These are phyloP conservation scores for Cutaneotrichosporon mucoides DNA, from an alignment of 1,284 basidiomycete species.

Conservation along the genomic window DNA sequence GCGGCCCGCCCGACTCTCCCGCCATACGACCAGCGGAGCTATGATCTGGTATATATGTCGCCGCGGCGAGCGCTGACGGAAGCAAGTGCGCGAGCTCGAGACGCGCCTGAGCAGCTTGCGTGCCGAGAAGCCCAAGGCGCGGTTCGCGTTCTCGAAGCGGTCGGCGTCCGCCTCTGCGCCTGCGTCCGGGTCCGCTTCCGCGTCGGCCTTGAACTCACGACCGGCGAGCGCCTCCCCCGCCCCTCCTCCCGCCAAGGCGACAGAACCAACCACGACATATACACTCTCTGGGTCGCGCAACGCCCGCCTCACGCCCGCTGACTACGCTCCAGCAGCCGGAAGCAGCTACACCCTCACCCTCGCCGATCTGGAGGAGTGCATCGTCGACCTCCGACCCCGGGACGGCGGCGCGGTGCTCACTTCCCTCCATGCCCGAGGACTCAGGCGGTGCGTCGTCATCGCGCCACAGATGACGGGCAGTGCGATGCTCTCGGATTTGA, in stretches of 20 bases:
- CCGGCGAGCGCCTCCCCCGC: constrained; percentile 23
- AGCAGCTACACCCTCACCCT: constrained; percentile 31
- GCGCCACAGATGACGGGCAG: constrained; percentile 64
- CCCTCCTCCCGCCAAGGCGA: constrained; percentile 5
- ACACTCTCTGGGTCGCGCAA: constrained; percentile 53
- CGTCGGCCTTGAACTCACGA: background rate
- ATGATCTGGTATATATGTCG: constrained; percentile 56
- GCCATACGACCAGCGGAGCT: constrained; percentile 67
- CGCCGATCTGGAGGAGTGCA: constrained; percentile 51
- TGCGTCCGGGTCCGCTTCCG: background rate
- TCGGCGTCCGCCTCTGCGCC: constrained; percentile 48
- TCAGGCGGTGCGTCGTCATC: constrained; percentile 59
- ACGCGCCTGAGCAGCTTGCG: constrained; percentile 56
- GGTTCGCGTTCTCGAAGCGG: constrained; percentile 62
- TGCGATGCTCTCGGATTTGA: constrained; percentile 62
- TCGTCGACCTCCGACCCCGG: constrained; percentile 58
- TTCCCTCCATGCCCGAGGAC: constrained; percentile 60
- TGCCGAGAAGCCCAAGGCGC: constrained; percentile 54
- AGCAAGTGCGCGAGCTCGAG: constrained; percentile 63
- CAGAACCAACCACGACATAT: constrained; percentile 21
- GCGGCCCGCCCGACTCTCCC: constrained; percentile 63
- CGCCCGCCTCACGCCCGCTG: background rate
- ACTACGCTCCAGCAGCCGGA: background rate
- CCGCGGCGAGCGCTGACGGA: constrained; percentile 5
- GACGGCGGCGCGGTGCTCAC: constrained; percentile 15